phyloP scores from a whole-genome alignment of 1,139 yeast genomes.

The Magnusiomyces tetraspermus region DNA sequence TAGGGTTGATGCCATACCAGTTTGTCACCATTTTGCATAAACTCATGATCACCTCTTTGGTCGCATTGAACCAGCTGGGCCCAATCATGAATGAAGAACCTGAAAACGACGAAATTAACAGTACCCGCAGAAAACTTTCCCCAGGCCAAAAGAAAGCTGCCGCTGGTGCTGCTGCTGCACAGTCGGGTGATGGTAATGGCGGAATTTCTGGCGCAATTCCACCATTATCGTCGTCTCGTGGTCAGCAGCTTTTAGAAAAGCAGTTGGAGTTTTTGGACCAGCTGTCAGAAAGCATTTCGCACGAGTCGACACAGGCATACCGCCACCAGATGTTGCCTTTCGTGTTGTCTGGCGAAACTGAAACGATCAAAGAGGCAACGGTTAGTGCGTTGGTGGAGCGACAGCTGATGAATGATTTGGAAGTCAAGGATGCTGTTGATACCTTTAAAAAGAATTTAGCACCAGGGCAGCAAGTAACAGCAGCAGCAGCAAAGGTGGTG shows the following conservation, averaged over 20 bases:
- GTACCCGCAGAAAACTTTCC: not conserved
- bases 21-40: conserved; percentile 16
- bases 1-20: conserved; percentile 20
- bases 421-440: conserved; percentile 12
- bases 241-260: conserved; percentile 8
- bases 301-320: conserved; percentile 11
- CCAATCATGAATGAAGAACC: conserved; percentile 11
- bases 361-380: conserved; percentile 4
- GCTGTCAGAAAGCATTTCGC: conserved; percentile 7
- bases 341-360: not conserved
- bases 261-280: conserved; percentile 10
- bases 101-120: not conserved
- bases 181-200: not conserved
- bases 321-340: conserved; percentile 13
- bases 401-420: conserved; percentile 9
- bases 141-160: not conserved
- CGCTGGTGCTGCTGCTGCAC: not conserved
- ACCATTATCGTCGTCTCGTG: conserved; percentile 9
- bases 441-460: not conserved
- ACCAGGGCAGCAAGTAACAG: not conserved
- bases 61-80: conserved; percentile 16
- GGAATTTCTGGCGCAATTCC: conserved; percentile 1
- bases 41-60: conserved; percentile 13
- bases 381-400: conserved; percentile 11
- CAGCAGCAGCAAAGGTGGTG: not conserved